Base-by-base conservation (phyloP, 2,329 filamentous ascomycete genomes). In the Paracoccidioides brasiliensis region DNA sequence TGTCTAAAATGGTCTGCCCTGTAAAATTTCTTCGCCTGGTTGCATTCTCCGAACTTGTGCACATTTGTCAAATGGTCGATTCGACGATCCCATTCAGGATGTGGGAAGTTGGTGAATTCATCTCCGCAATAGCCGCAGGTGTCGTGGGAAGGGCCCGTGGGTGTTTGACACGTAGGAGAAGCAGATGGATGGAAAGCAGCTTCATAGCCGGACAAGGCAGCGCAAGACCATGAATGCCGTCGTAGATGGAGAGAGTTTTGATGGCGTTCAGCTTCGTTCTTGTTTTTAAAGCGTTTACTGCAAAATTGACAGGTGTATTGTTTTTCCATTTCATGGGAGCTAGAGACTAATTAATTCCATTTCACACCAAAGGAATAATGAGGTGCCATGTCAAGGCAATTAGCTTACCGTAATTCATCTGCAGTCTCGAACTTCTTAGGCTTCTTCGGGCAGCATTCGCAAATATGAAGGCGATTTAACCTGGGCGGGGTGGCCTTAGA, bases 31-130 rank as follows among this genome's bases (percentile, higher is more conserved):
- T 98, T 98, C 62, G 87, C 86, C 65, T 93, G 90, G 70, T 98
- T 98, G 79, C 93, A 98, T 73, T 97, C 93, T 60, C 90, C 83
- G 69, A 95, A 98, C 69, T 98, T 98, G 76, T 98, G 93, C 60
- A 90, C 81, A 64, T 88, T 85, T 66, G 90, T 90, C 54, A 98
- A 75, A 74, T 98, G 93, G 56, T 87, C 85, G 54, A 90, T 83
- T 56, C 93, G 84, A 58, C 82, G 78, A 53, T 95, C 87, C 90
- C 90, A 96, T 67, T 97, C 87, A 54, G 88, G 81, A 4, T 90
- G 85, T 43, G 88, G 74, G 54, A 70, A 69, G 59, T 76, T 95
- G 28, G 84, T 70, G 62, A 97, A 98, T 63, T 97, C 91, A 58
- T 94, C 85, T 53, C 93, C 93, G 70, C 93, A 98, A 70, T 95